phyloP scores from a whole-genome alignment of 2,329 filamentous ascomycete species.

The Alternaria sp. region DNA sequence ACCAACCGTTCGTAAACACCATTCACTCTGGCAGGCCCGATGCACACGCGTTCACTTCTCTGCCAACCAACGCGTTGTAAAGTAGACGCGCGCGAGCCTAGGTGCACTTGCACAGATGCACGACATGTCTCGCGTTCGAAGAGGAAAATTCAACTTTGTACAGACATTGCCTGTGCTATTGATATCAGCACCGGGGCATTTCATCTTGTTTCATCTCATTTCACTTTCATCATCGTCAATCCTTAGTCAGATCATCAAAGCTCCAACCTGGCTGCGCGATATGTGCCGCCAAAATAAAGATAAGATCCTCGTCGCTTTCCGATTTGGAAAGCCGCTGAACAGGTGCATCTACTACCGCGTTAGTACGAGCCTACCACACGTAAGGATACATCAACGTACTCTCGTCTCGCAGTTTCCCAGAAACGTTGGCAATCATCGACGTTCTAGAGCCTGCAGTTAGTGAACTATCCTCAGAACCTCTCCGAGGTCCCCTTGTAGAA shows the following conservation, averaged over 20 bases:
- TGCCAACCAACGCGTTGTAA: neutral
- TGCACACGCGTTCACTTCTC: neutral
- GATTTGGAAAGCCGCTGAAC: neutral
- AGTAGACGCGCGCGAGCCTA: neutral
- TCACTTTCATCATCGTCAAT: neutral
- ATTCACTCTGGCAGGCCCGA: neutral
- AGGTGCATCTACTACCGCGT: neutral
- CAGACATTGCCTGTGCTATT: neutral
- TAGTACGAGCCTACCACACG: neutral
- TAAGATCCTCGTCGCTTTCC: neutral
- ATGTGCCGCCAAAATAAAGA: conserved; percentile 6
- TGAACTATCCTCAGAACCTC: neutral
- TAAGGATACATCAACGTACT: neutral
- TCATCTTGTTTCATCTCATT: neutral
- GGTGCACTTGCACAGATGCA: neutral
- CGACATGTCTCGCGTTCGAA: neutral
- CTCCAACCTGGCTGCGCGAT: conserved; percentile 3
- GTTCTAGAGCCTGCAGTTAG: conserved; percentile 6
- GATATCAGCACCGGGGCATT: neutral
- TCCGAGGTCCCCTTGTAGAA: neutral
- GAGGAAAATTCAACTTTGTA: neutral
- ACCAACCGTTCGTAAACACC: conserved; percentile 14
- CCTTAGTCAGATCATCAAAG: neutral
- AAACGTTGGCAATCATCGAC: conserved; percentile 6
- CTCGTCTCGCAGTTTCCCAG: neutral